Percentiles rank a stretch among this genome's conserved stretches.
phyloP scores from a whole-genome alignment of 2,329 filamentous ascomycete species.

The Sporothrix brunneoviolacea region DNA sequence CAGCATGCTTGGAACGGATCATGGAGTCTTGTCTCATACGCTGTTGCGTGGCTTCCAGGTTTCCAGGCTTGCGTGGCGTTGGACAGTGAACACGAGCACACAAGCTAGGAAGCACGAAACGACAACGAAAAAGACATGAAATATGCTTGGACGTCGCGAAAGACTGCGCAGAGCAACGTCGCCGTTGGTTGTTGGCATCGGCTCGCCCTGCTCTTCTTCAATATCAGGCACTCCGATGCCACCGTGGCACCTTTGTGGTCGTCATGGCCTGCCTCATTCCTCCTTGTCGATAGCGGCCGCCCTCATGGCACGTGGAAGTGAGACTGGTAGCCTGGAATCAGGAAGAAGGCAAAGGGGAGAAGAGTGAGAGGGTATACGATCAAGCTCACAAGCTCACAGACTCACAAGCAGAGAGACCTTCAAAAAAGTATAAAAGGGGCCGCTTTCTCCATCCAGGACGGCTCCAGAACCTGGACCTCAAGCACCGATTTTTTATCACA shows the following conservation, averaged over 20 bases:
- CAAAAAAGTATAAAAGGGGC: background rate
- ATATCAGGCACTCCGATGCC: background rate
- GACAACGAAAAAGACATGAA: background rate
- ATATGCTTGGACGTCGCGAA: no score
- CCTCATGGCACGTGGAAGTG: background rate
- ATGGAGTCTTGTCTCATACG: no score
- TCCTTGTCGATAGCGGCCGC: background rate
- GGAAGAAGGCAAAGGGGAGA: background rate
- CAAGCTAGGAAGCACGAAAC: background rate
- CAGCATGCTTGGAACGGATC: no score
- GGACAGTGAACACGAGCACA: constrained; percentile 2
- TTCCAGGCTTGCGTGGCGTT: constrained; percentile 13
- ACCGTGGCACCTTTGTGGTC: background rate
- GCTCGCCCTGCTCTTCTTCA: no score
- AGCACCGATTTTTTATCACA: no score
- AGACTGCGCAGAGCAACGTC: no score
- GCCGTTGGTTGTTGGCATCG: no score
- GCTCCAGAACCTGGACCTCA: no score
- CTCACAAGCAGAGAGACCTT: no score
- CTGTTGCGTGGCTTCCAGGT: no score
- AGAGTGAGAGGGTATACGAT: no score
- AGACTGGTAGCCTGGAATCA: background rate
- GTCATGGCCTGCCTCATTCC: background rate
- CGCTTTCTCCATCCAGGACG: background rate
- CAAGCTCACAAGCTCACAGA: no score